Evolutionary conservation across 2,329 filamentous ascomycete genomes (phyloP).

Genomic region (Alternaria sp.): DNA sequence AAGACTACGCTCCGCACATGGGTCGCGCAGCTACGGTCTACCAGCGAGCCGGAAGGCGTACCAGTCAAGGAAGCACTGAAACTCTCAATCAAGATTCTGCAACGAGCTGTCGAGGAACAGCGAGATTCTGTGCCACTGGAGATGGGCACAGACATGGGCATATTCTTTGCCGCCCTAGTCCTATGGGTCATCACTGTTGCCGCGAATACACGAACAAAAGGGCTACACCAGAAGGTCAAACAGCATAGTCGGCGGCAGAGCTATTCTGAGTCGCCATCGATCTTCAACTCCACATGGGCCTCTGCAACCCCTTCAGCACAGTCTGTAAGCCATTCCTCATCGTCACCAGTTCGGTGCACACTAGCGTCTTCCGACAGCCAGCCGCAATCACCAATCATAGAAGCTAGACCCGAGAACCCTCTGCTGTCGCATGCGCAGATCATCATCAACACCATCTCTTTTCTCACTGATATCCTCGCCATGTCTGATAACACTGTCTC

Average conservation of each 20-base stretch:
- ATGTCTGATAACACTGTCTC: conserved; percentile 25
- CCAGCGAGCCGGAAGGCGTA: conserved; percentile 16
- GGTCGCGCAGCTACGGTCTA: conserved; percentile 44
- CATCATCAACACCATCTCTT: conserved; percentile 36
- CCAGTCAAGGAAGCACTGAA: conserved; percentile 40
- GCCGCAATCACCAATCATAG: conserved; percentile 26
- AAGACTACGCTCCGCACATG: conserved; percentile 50
- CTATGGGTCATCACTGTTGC: conserved; percentile 48
- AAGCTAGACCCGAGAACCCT: conserved; percentile 19
- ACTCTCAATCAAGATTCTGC: conserved; percentile 38
- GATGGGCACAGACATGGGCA: conserved; percentile 46
- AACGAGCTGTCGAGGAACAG: conserved; percentile 35
- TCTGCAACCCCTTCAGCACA: conserved; percentile 2
- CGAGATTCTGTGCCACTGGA: conserved; percentile 28
- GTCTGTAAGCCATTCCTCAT: not conserved
- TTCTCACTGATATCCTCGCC: conserved; percentile 37
- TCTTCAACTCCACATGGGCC: conserved; percentile 16
- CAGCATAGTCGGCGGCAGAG: conserved; percentile 22
- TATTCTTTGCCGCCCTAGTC: conserved; percentile 49
- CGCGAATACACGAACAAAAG: conserved; percentile 31
- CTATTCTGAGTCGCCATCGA: conserved; percentile 21
- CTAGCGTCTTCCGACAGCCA: conserved; percentile 6
- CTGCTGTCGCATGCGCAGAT: conserved; percentile 28
- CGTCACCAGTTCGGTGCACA: not conserved
- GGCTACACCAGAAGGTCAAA: conserved; percentile 15